Conservation (phyloP, 2,329 filamentous ascomycete genomes). For the Xylaria sp. region DNA sequence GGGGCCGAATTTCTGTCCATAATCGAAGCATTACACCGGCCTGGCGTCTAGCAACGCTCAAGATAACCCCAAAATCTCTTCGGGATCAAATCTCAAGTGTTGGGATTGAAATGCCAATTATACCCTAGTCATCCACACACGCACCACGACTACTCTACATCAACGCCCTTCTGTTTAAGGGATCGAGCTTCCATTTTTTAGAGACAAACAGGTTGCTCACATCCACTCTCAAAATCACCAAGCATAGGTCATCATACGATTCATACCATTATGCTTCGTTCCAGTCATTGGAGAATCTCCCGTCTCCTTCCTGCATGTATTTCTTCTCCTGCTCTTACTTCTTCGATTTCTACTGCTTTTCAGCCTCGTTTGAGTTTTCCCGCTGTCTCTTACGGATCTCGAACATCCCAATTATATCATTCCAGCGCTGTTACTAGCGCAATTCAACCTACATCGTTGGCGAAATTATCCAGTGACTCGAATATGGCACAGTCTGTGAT, state of each 20-base stretch:
- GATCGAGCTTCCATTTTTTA: constrained; percentile 7
- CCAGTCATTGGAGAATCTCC: constrained; percentile 10
- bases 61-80: too few species aligned
- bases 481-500: constrained; percentile 13
- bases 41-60: too few species aligned
- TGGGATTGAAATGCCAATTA: too few species aligned
- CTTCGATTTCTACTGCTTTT: constrained; percentile 4
- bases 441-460: constrained; percentile 6
- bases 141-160: too few species aligned
- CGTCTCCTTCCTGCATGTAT: constrained; percentile 9
- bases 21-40: too few species aligned
- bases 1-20: background rate
- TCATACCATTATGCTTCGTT: constrained; percentile 22
- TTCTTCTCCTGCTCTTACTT: constrained; percentile 16
- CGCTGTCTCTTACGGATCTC: constrained; percentile 14
- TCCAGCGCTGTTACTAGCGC: constrained; percentile 7
- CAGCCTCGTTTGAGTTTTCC: constrained; percentile 6
- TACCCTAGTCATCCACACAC: too few species aligned
- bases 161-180: constrained; percentile 3
- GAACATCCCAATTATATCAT: constrained; percentile 19
- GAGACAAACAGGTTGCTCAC: constrained; percentile 12
- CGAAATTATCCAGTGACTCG: constrained; percentile 3
- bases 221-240: constrained; percentile 7
- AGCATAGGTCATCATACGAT: constrained; percentile 11
- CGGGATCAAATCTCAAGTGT: too few species aligned